Percentiles rank a stretch among this genome's conserved stretches.
Conservation (phyloP, 441 rosid species). For the Gossypium gossypioides region DNA sequence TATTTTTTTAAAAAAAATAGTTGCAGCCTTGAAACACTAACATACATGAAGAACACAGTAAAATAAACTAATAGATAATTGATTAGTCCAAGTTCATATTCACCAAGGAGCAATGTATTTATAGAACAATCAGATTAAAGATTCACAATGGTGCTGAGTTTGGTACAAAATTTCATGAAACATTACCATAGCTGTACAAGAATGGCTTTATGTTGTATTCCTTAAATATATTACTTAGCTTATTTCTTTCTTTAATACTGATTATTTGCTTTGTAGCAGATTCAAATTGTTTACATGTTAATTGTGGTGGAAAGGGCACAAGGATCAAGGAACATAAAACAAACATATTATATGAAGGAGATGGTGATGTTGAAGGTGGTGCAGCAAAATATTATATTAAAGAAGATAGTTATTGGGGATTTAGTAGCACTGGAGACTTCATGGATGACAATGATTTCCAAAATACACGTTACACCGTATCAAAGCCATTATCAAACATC, state of each 20-base stretch:
- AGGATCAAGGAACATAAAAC: slow-evolving; percentile 25
- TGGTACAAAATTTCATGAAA: neutral
- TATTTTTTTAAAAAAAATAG: too few relatives aligned
- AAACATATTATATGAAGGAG: slow-evolving; percentile 44
- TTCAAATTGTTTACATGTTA: slow-evolving; percentile 49
- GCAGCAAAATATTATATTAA: slow-evolving; percentile 38
- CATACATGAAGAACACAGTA: neutral
- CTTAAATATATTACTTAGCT: slow-evolving; percentile 1
- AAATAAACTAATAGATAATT: neutral
- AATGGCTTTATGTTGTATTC: neutral
- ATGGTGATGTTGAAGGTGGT: slow-evolving; percentile 46
- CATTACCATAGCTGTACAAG: neutral
- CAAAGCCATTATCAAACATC: slow-evolving; percentile 18
- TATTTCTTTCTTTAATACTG: neutral
- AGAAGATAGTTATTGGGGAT: slow-evolving; percentile 49
- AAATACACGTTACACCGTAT: slow-evolving; percentile 42
- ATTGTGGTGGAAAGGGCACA: slow-evolving; percentile 53
- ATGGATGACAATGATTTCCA: slow-evolving; percentile 62
- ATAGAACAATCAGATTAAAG: neutral
- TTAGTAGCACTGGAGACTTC: slow-evolving; percentile 76
- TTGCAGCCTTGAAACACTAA: too few relatives aligned
- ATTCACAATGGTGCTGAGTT: neutral
- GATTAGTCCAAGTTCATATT: neutral
- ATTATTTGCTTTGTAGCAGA: slow-evolving; percentile 23
- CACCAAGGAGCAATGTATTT: neutral